phyloP scores from a whole-genome alignment of 495 filamentous ascomycete genomes.

The Tetracladium setigerum region DNA sequence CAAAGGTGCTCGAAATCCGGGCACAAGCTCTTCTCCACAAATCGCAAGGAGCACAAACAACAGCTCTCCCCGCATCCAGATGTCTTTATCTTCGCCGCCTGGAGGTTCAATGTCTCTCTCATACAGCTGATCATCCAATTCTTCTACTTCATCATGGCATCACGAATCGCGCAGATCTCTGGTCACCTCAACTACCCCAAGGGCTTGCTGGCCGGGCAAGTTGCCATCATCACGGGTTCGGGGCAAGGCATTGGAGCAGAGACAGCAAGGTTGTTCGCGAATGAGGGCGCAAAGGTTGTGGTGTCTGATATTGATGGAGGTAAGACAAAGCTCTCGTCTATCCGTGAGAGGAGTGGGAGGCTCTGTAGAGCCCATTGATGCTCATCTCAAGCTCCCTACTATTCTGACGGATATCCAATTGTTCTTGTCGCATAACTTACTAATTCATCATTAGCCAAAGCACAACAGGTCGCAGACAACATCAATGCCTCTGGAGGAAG shows the following conservation, averaged over 20 bases:
- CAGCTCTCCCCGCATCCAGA: too few relatives aligned
- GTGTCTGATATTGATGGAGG: conserved; percentile 73
- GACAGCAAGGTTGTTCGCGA: conserved; percentile 70
- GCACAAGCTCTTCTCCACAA: too few relatives aligned
- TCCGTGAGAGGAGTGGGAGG: not conserved
- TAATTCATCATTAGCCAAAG: conserved; percentile 45
- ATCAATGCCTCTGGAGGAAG: conserved; percentile 59
- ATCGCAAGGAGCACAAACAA: too few relatives aligned
- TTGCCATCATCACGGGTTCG: conserved; percentile 80
- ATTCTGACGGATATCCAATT: not conserved
- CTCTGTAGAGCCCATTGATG: too few relatives aligned
- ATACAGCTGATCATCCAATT: not conserved
- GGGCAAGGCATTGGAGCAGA: conserved; percentile 90
- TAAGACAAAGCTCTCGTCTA: too few relatives aligned
- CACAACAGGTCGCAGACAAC: conserved; percentile 33
- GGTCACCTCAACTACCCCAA: conserved; percentile 72
- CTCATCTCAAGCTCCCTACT: not conserved
- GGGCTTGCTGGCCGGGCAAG: conserved; percentile 68
- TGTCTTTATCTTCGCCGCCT: not conserved
- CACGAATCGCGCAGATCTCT: conserved; percentile 58
- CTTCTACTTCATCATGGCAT: conserved; percentile 27
- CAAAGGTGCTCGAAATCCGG: too few relatives aligned
- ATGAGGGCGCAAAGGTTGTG: conserved; percentile 78
- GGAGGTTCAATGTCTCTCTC: not conserved
- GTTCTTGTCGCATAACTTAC: too few relatives aligned